Base-by-base conservation (phyloP, 2,329 filamentous ascomycete genomes). In the Epichloe sibirici region DNA sequence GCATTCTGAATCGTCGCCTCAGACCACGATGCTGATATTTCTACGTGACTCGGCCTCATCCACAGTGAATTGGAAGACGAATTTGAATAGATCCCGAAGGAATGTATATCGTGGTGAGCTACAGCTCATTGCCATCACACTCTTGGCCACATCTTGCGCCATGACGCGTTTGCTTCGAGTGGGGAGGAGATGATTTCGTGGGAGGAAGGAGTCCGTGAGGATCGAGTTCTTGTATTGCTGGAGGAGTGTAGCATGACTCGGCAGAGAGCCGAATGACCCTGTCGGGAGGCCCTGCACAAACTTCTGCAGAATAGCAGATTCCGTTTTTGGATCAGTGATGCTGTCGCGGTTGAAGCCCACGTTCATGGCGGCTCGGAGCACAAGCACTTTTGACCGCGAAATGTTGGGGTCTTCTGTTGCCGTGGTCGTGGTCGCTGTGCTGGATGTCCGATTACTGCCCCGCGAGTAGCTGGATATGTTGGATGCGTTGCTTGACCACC, bases 281-380 rank as follows among this genome's bases (percentile, higher is more conserved):
- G 81, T 75, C 0, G 87, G 85, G 4, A 95, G 74, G 11, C 78
- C 75, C 61, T 90, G 85, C 48, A 91, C 83, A 62, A 93, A 95
- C 1, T 78, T 74, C 31, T 88, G 84, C 2, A 96, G 71, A 1
- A 78, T 77, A 12, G 73, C 69, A 3, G 74, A 73, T 58, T 68
- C 74, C 48, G 67, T 67, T 58, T 69, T 74, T 35, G 72, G 69
- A 8, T 71, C 67, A 11, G 68, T 62, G 12, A 74, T 71, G 2
- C 71, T 64, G 21, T 81, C 76, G 8, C 87, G 84, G 54, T 80
- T 78, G 69, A 86, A 95, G 11, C 90, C 90, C 3, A 86, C 79
- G 63, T 91, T 90, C 71, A 91, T 83, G 25, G 90, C 90, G 1
- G 90, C 89, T 64, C 90, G 90, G 42, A 94, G 74, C 35, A 94